Evolutionary conservation across 345 rosid genomes (phyloP).

Genomic region (Lepidium sativum): DNA sequence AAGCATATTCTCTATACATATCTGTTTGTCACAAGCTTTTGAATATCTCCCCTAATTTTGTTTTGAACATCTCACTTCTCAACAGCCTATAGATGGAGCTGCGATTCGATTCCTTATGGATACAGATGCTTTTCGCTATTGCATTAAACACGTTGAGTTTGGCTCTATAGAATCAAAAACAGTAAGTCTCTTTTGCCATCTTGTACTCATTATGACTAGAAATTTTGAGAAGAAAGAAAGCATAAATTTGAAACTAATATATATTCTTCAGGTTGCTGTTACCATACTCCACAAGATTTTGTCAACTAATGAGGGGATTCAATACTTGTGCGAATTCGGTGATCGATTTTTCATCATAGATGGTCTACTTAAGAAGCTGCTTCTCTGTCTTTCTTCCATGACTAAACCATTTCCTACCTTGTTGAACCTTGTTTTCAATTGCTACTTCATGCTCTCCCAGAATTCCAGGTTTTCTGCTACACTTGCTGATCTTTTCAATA

Average conservation of each 20-base stretch:
- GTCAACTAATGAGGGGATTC: slow-evolving; percentile 26
- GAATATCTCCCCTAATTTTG: neutral
- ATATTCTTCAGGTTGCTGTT: slow-evolving; percentile 35
- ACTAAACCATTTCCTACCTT: neutral
- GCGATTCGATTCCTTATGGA: slow-evolving; percentile 28
- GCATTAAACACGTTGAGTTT: slow-evolving; percentile 28
- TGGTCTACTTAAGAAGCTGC: slow-evolving; percentile 13
- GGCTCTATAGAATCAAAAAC: slow-evolving; percentile 33
- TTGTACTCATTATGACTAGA: neutral
- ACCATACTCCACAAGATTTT: slow-evolving; percentile 33
- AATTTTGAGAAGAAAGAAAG: neutral
- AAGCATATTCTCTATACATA: neutral
- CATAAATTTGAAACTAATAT: neutral
- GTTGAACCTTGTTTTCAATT: slow-evolving; percentile 19
- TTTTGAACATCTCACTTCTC: neutral
- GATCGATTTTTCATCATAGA: slow-evolving; percentile 27
- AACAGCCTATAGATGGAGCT: slow-evolving; percentile 29
- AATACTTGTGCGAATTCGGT: slow-evolving; percentile 30
- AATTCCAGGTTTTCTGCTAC: slow-evolving; percentile 33
- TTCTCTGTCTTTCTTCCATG: slow-evolving; percentile 14
- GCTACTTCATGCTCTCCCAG: slow-evolving; percentile 41
- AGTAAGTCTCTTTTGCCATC: slow-evolving; percentile 20
- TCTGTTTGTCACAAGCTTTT: neutral
- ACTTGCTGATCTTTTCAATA: neutral
- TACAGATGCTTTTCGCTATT: slow-evolving; percentile 25